Conservation (phyloP, 352 stramenopile species). For the Globisporangium uncinulatum region DNA sequence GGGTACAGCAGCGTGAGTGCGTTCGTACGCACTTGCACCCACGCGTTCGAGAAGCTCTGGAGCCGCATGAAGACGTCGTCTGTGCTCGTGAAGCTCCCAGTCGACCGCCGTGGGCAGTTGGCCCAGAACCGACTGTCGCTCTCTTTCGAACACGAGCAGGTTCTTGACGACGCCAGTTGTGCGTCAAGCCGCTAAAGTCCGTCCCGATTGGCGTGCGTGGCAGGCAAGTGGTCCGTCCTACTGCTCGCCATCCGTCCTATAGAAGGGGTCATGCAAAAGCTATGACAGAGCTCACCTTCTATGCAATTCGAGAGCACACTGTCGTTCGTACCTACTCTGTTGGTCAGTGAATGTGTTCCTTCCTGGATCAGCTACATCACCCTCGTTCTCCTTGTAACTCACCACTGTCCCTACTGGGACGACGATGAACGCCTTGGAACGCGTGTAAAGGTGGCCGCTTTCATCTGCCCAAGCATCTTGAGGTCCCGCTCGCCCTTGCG, state of each 20-base stretch:
- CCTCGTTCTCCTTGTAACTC: too few relatives aligned
- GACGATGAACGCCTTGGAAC: conserved; percentile 15
- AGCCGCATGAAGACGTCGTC: conserved; percentile 28
- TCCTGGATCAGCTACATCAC: too few relatives aligned
- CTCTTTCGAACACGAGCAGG: conserved; percentile 22
- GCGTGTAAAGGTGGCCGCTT: conserved; percentile 46
- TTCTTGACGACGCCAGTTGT: conserved; percentile 4
- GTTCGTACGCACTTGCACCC: conserved; percentile 29
- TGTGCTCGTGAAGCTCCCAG: conserved; percentile 11
- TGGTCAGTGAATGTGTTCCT: too few relatives aligned
- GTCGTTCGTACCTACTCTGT: too few relatives aligned
- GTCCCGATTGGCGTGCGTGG: conserved; percentile 22
- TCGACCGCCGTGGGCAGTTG: conserved; percentile 19
- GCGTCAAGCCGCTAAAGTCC: conserved; percentile 27
- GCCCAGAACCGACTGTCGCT: conserved; percentile 29
- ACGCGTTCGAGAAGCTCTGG: conserved; percentile 14
- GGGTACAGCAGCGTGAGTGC: conserved; percentile 38
- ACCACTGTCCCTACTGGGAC: background rate
- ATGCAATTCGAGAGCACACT: too few relatives aligned
- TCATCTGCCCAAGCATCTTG: conserved; percentile 72
- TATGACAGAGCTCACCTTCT: too few relatives aligned
- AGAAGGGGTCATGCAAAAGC: too few relatives aligned
- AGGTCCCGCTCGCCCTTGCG: conserved; percentile 81
- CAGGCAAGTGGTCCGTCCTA: conserved; percentile 56
- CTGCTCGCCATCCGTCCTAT: background rate